Base-by-base conservation (phyloP, 768 basidiomycete genomes). In the Boletus fagicola region DNA sequence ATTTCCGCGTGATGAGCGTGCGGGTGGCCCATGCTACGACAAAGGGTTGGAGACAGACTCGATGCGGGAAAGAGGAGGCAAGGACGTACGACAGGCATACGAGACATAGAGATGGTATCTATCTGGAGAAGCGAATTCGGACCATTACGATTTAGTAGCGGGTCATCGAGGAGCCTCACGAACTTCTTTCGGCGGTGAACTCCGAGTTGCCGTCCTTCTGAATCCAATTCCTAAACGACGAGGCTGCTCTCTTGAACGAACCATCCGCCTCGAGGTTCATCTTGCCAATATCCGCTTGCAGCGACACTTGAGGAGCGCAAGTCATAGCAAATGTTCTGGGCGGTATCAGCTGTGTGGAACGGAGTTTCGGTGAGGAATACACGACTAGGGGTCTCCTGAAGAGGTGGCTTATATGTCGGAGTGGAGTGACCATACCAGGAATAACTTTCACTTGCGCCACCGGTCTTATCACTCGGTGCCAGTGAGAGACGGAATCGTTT, bases 71-170 rank as follows among this genome's bases (percentile, higher is more conserved):
- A 6, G 31, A 33, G 6, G 16, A 26, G 10, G 12, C 20, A 1
- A 4, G 28, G 36, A 63, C 87, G 69, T 61, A 92, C 90, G 94
- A 65, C 94, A 98, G 2, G 88, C 85, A 61, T 86, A 84, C 5
- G 89, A 90, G 56, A 97, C 90, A 65, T 92, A 96, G 62, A 96
- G 90, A 63, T 91, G 90, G 70, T 98, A 98, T 45, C 95, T 87
- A 58, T 85, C 93, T 93, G 45, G 50, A 51, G 26, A 54, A 6
- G 40, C 46, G 22, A 12, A 11, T 30, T 51, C 20, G 52, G 30
- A n/a, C 11, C 5, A 18, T 5, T 1, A 24, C 6, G 38, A 3
- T 38, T 20, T 26, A 7, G 26, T 2, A 36, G 18, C 16, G 13
- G 13, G 15, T 20, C 7, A 20, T 26, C 4, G 31, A 39, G 16